phyloP scores from a whole-genome alignment of 805 yeast species.

The Priceomyces castillae region DNA sequence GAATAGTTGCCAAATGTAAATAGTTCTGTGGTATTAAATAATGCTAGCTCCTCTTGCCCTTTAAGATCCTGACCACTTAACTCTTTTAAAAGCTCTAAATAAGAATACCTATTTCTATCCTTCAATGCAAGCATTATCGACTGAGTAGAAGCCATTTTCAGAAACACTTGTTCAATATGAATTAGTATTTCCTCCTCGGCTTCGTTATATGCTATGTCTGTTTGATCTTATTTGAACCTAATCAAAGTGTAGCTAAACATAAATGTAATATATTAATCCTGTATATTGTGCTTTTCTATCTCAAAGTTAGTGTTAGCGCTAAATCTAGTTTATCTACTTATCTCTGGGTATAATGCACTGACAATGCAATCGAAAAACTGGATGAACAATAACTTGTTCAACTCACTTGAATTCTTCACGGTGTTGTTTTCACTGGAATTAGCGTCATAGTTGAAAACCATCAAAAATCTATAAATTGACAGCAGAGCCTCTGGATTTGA shows the following conservation, averaged over 20 bases:
- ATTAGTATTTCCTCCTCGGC: too few relatives aligned
- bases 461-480: constrained; percentile 14
- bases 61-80: not conserved
- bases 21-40: constrained; percentile 32
- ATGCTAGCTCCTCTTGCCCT: not conserved
- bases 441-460: constrained; percentile 14
- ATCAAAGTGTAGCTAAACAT: too few relatives aligned
- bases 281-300: constrained; percentile 1
- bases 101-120: constrained; percentile 5
- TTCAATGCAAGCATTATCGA: not conserved
- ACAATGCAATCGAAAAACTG: constrained; percentile 22
- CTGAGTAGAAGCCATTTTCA: not conserved
- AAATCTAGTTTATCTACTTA: constrained; percentile 6
- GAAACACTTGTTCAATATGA: not conserved
- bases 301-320: not conserved
- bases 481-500: constrained; percentile 11
- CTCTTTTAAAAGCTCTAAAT: not conserved
- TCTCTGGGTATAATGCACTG: constrained; percentile 23
- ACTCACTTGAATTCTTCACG: constrained; percentile 9
- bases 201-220: too few relatives aligned
- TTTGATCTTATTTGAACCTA: too few relatives aligned
- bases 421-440: constrained; percentile 1
- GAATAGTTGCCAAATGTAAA: constrained; percentile 36
- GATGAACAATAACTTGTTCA: constrained; percentile 22
- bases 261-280: not conserved